A percentile compares a stretch with the other conserved stretches of the same genome.
Evolutionary conservation across 768 basidiomycete species (phyloP).

Genomic region (Lanmaoa pseudosensibilis): DNA sequence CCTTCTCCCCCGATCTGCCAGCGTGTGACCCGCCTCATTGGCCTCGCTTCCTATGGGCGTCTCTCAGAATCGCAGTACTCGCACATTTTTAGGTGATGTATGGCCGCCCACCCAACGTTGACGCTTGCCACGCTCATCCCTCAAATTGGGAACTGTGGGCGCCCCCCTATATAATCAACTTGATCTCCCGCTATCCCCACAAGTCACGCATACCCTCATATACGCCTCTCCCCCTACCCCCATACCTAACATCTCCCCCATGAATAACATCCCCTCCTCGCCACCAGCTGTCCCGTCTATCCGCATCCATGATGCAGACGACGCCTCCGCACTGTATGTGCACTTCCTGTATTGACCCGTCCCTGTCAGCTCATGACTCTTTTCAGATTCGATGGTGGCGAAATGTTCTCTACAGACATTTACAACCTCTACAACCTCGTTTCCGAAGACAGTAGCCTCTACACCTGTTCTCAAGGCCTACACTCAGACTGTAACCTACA

Average conservation of each 20-base stretch:
- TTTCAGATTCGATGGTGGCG: slow-evolving; percentile 9
- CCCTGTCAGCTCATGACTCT: slow-evolving; percentile 10
- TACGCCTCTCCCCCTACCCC: background rate
- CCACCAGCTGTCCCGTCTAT: slow-evolving; percentile 18
- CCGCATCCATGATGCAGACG: slow-evolving; percentile 13
- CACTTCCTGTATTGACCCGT: slow-evolving; percentile 1
- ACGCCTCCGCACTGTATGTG: slow-evolving; percentile 14
- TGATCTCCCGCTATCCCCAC: background rate
- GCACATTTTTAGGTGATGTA: slow-evolving; percentile 1
- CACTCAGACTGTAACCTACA: slow-evolving; percentile 8
- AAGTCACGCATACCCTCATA: slow-evolving; percentile 11
- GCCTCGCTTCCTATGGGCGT: slow-evolving; percentile 10
- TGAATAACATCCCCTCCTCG: slow-evolving; percentile 7
- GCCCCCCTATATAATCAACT: slow-evolving; percentile 22
- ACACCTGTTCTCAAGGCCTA: background rate
- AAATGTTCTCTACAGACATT: background rate
- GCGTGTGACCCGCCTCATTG: slow-evolving; percentile 3
- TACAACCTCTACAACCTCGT: background rate
- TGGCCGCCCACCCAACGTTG: slow-evolving; percentile 1
- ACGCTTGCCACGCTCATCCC: slow-evolving; percentile 10
- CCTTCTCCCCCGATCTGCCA: background rate
- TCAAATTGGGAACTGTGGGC: slow-evolving; percentile 8
- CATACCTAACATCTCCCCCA: background rate
- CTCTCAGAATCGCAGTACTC: background rate
- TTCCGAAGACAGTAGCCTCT: background rate